Base-by-base conservation (phyloP, 768 basidiomycete species). In the Terana coerulea region DNA sequence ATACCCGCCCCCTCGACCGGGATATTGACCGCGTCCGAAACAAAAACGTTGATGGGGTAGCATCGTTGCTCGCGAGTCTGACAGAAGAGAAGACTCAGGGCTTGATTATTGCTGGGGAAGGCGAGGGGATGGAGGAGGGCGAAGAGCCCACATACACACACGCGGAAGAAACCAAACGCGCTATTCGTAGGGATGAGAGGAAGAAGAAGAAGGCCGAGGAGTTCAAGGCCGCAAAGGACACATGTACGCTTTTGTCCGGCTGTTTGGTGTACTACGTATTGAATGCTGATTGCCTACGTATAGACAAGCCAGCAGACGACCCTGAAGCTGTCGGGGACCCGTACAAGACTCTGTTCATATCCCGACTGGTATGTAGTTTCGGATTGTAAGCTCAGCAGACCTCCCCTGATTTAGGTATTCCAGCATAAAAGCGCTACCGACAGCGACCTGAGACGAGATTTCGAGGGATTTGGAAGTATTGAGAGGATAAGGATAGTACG, bases 281-380 rank as follows among this genome's bases (percentile, higher is more conserved):
- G 43, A 57, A 45, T 5, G 34, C 26, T 33, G 47, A 58, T 56
- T 47, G 46, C 53, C 8, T 26, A 14, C 43, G 19, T 24, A 26
- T 61, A 98, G 95, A 95, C 72, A 92, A 94, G 66, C 97, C 97
- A 8, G 78, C 87, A 17, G 95, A 95, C 48, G 95, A 99, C 62
- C 50, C 86, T 11, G 84, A 95, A 64, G 95, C 93, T 28, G 76
- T 87, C 35, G 97, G 97, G 2, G 97, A 99, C 64, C 97, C 97
- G 3, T 99, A 98, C 74, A 98, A 98, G 68, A 98, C 97, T 0
- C 75, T 99, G 21, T 99, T 99, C 69, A 93, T 98, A 56, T 88
- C 95, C 29, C 86, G 94, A 59, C 72, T 99, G 66, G 94, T 95
- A 64, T 31, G 42, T 53, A 5, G 33, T 34, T 5, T 37, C 21